phyloP scores from a whole-genome alignment of 1,284 basidiomycete genomes.

The Malassezia caprae region DNA sequence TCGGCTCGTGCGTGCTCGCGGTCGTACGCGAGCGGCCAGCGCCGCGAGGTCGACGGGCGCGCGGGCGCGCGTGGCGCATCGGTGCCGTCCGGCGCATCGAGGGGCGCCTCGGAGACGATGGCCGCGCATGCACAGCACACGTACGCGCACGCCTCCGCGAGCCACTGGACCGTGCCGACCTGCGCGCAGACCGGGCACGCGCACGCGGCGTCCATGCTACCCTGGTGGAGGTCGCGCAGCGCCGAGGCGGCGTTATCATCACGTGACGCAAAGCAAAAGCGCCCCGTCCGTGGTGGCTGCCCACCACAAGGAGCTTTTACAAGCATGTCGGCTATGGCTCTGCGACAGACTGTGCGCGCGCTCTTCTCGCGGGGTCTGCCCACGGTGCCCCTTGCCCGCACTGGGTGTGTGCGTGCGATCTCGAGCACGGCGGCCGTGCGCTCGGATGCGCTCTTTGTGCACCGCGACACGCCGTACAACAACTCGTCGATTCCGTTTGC shows the following conservation, averaged over 20 bases:
- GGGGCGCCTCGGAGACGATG: neutral
- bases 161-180: constrained; percentile 12
- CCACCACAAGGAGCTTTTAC: constrained; percentile 16
- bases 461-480: constrained; percentile 85
- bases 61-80: neutral
- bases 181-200: constrained; percentile 8
- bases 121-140: constrained; percentile 11
- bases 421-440: constrained; percentile 23
- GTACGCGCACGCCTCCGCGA: neutral
- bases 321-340: constrained; percentile 12
- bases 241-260: neutral
- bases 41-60: neutral
- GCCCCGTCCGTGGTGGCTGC: neutral
- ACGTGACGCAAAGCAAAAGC: constrained; percentile 4
- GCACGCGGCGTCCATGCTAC: constrained; percentile 5
- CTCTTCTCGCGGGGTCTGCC: neutral
- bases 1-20: neutral
- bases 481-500: constrained; percentile 67
- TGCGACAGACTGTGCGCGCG: constrained; percentile 8
- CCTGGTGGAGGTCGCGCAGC: neutral
- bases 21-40: constrained; percentile 8
- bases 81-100: neutral
- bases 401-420: constrained; percentile 20
- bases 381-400: constrained; percentile 7
- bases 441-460: constrained; percentile 50